Evolutionary conservation across 768 basidiomycete genomes (phyloP).

Genomic region (Floccularia luteovirens): DNA sequence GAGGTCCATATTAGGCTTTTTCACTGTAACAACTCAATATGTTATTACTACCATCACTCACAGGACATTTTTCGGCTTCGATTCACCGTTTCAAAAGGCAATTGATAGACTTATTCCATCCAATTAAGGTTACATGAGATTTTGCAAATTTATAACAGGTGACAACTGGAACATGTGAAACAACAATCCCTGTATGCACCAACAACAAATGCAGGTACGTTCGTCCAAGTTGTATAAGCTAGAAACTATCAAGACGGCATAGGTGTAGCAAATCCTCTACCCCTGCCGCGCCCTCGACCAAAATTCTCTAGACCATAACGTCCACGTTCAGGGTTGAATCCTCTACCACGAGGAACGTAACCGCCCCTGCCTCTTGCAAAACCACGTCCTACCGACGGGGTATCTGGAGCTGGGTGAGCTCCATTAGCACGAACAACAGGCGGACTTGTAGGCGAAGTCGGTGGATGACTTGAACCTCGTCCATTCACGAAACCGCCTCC

Average conservation of each 20-base stretch:
- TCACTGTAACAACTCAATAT: too few species aligned
- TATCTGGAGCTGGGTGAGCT: constrained; percentile 3
- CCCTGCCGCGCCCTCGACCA: constrained; percentile 19
- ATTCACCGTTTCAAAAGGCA: too few species aligned
- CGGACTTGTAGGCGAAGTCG: constrained; percentile 2
- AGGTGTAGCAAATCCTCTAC: constrained; percentile 20
- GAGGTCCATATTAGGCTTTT: too few species aligned
- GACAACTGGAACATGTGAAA: too few species aligned
- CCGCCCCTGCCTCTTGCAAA: constrained; percentile 3
- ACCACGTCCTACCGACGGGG: constrained; percentile 10
- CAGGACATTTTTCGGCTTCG: too few species aligned
- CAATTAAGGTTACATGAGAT: too few species aligned
- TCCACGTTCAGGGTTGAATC: too few species aligned
- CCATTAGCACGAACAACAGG: constrained; percentile 6
- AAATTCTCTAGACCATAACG: constrained; percentile 20
- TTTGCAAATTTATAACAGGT: too few species aligned
- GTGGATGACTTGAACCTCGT: constrained; percentile 17
- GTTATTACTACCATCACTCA: too few species aligned
- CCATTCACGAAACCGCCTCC: constrained; percentile 21
- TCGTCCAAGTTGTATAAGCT: background rate
- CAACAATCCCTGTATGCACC: too few species aligned
- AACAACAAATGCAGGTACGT: too few species aligned
- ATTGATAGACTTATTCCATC: too few species aligned
- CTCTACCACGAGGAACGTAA: constrained; percentile 10
- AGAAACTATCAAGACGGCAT: constrained; percentile 16